Percentiles rank a stretch among this genome's conserved stretches.
Conservation (phyloP, 352 stramenopile genomes). For the Phytophthora lateralis region DNA sequence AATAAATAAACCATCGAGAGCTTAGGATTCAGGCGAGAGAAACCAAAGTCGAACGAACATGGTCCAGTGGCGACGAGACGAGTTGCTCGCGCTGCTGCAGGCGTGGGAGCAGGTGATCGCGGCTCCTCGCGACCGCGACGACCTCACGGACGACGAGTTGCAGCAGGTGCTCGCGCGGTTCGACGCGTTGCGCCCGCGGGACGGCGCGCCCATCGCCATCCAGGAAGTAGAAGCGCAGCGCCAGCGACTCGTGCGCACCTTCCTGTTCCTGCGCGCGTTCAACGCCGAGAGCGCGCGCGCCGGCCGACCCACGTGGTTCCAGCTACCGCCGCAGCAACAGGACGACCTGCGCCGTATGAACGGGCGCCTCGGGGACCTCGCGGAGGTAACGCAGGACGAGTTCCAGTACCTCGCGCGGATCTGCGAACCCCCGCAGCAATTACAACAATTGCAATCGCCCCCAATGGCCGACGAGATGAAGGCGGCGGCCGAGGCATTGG, state of each 20-base stretch:
- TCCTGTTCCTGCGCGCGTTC: constrained; percentile 34
- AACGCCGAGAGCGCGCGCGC: constrained; percentile 15
- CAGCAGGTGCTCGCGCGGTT: constrained; percentile 26
- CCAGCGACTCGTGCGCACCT: constrained; percentile 37
- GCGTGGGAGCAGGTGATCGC: constrained; percentile 35
- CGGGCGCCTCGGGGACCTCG: constrained; percentile 27
- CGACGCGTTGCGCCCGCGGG: constrained; percentile 23
- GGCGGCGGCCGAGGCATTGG: constrained; percentile 37
- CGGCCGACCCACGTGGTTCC: constrained; percentile 33
- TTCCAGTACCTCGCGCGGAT: constrained; percentile 32
- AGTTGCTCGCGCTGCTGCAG: constrained; percentile 36
- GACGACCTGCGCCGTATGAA: constrained; percentile 34
- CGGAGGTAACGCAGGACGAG: constrained; percentile 21
- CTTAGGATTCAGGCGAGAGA: background rate
- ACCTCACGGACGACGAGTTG: constrained; percentile 22
- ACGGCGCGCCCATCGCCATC: constrained; percentile 14
- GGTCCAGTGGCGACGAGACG: constrained; percentile 38
- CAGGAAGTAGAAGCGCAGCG: constrained; percentile 35
- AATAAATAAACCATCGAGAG: background rate
- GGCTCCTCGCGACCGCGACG: constrained; percentile 35
- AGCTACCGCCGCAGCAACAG: constrained; percentile 26
- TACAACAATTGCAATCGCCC: constrained; percentile 1
- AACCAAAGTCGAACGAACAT: constrained; percentile 10
- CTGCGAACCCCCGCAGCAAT: constrained; percentile 5
- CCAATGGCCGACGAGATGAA: constrained; percentile 41